Evolutionary conservation across 148 eudicot genomes (phyloP).

Genomic region (Vaccinium vitisidaea): DNA sequence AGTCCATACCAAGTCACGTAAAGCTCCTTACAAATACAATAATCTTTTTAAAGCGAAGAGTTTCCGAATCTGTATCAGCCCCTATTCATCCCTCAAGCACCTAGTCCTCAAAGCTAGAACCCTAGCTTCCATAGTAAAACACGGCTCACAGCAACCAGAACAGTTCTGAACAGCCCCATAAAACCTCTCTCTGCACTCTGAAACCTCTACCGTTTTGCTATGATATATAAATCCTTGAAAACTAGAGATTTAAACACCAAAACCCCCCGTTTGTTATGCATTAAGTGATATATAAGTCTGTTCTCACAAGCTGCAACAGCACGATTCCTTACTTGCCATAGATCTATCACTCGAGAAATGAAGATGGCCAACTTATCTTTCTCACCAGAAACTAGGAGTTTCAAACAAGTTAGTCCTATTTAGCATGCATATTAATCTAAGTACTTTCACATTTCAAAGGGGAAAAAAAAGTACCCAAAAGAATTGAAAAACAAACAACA

Average conservation of each 20-base stretch:
- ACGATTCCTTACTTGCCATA: neutral
- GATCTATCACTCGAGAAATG: neutral
- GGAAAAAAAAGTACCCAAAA: neutral
- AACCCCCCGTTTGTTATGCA: neutral
- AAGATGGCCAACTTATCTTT: constrained; percentile 1
- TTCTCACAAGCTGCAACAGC: neutral
- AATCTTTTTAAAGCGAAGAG: too few species aligned
- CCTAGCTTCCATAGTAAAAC: too few species aligned
- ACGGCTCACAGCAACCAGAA: too few species aligned
- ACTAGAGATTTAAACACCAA: neutral
- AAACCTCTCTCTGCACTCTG: too few species aligned
- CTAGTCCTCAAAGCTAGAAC: too few species aligned
- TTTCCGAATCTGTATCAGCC: too few species aligned
- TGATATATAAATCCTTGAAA: neutral
- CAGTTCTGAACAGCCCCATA: too few species aligned
- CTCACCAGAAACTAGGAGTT: neutral
- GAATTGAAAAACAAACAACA: neutral
- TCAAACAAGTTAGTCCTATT: neutral
- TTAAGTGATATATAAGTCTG: neutral
- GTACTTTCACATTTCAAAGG: constrained; percentile 1
- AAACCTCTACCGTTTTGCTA: neutral
- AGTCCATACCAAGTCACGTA: too few species aligned
- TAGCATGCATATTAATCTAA: neutral
- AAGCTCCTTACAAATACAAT: too few species aligned
- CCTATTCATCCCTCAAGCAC: too few species aligned